Evolutionary conservation across 176 grass and related monocot species (phyloP).

Genomic region (Coix lacrymajobi): DNA sequence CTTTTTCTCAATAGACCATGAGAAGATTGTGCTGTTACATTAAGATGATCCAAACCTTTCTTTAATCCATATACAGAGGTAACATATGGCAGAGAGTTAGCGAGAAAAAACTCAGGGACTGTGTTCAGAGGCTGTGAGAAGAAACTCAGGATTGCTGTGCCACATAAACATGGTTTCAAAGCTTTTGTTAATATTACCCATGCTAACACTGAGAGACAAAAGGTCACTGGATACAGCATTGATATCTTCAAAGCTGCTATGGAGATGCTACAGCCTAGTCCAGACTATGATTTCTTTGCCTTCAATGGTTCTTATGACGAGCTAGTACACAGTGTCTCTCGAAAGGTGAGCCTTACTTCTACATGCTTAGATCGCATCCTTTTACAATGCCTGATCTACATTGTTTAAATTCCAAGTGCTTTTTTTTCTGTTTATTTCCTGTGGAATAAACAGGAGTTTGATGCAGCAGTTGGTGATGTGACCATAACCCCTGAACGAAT

Average conservation of each 20-base stretch:
- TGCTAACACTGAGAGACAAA: slow-evolving; percentile 11
- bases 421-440: background rate
- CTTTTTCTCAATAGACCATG: background rate
- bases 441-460: background rate
- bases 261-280: slow-evolving; percentile 10
- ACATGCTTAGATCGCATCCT: background rate
- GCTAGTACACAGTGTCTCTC: slow-evolving; percentile 42
- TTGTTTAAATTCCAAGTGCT: background rate
- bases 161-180: slow-evolving; percentile 35
- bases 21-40: background rate
- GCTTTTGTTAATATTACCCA: slow-evolving; percentile 41
- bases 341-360: slow-evolving; percentile 21
- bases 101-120: background rate
- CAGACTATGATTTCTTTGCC: background rate
- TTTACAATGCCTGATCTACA: background rate
- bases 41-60: background rate
- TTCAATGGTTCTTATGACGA: slow-evolving; percentile 29
- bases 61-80: background rate
- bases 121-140: slow-evolving; percentile 10
- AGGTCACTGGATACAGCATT: slow-evolving; percentile 51
- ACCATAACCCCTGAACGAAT: slow-evolving; percentile 45
- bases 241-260: slow-evolving; percentile 40
- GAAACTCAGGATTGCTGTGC: slow-evolving; percentile 45
- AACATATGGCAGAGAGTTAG: background rate
- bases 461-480: slow-evolving; percentile 60